Base-by-base conservation (phyloP, 2,329 filamentous ascomycete genomes). In the Aaosphaeria pasadenensis region DNA sequence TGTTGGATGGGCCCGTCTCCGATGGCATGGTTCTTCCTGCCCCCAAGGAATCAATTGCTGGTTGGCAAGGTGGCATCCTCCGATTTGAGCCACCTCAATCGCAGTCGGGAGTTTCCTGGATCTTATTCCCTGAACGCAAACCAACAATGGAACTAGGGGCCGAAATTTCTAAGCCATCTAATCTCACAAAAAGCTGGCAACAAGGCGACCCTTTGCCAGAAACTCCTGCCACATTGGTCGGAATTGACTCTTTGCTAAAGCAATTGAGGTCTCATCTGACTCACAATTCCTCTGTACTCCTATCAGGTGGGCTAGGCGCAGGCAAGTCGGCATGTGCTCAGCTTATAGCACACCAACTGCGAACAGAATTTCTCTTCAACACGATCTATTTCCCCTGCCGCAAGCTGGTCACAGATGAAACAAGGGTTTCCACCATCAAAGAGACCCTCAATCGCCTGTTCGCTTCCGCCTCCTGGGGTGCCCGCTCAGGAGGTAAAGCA, bases 321-420 rank as follows among this genome's bases (percentile, higher is more conserved):
- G 94, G 94, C 29, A 99, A 99, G 73, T 91, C 89, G 2, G 85
- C 85, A 0, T 81, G 96, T 30, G 83, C 88, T 4, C 87, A 88
- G 52, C 77, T 89, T 29, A 73, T 97, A 30, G 89, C 87, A 1
- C 84, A 89, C 62, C 81, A 80, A 38, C 74, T 99, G 46, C 83
- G 87, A 28, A 80, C 80, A 45, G 84, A 90, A 41, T 81, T 83
- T 45, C 75, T 96, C 0, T 96, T 89, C 64, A 87, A 95, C 64
- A 87, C 87, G 1, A 84, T 86, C 4, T 96, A 95, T 70, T 91
- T 95, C 55, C 82, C 90, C 0, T 97, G 92, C 60, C 83, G 88
- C 30, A 91, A 88, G 52, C 77, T 96, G 4, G 86, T 96, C 30
- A 96, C 88, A 1, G 91, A 97, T 51, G 94, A 99, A 67, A 95